Base-by-base conservation (phyloP, 306 rosid species). In the Vigna nakashimae region DNA sequence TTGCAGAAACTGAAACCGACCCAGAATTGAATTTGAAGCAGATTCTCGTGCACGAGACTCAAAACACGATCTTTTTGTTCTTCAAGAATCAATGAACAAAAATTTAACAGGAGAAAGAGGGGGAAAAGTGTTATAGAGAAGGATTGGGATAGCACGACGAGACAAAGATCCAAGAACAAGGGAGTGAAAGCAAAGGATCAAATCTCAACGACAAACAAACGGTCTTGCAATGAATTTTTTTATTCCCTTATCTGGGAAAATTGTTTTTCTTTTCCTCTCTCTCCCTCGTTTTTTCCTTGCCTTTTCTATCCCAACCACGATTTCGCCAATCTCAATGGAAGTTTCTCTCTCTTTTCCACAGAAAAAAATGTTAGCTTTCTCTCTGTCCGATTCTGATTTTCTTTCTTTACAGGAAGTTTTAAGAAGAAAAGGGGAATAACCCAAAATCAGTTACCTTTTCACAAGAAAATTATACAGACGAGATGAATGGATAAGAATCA, bases 121-220 rank as follows among this genome's bases (percentile, higher is more conserved):
- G 56, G 49, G 53, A 57, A 58, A 71, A 75, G 14, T 28, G 77
- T 50, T 16, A 59, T 3, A 51, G 76, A 75, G 76, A 74, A 66
- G 57, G 62, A 73, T 65, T 4, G 43, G 4, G 8, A 32, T 57
- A 51, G 49, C 38, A 66, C 52, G 63, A 78, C 58, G 62, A 75
- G 24, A 50, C 14, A 56, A 50, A 32, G 74, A 83, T 80, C 71
- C 70, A 70, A 80, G 79, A 65, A 6, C 36, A 74, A 43, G 46
- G 28, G 17, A 28, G 51, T 60, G 75, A 65, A 63, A 38, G 38
- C 38, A 32, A 53, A 53, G 52, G 65, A 71, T 26, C 75, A 66
- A 82, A 82, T 84, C 79, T 73, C 72, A 81, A 81, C 74, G 71
- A 12, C 60, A 56, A 76, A 55, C 50, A 76, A 68, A 53, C 38